phyloP scores from a whole-genome alignment of 345 rosid genomes.

The Erucastrum elatum region DNA sequence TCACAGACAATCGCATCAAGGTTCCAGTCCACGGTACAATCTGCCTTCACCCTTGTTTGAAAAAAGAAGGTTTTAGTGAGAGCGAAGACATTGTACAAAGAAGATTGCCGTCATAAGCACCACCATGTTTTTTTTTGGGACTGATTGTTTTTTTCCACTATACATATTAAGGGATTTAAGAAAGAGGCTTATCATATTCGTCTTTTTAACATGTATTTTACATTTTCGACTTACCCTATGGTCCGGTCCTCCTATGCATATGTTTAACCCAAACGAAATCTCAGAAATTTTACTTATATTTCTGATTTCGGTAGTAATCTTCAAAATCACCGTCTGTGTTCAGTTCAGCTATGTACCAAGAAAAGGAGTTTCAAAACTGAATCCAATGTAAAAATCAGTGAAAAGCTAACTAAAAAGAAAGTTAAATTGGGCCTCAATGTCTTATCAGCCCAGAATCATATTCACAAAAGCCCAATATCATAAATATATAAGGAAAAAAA shows the following conservation, averaged over 20 bases:
- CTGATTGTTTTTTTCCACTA: slow-evolving; percentile 30
- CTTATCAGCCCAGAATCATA: not conserved
- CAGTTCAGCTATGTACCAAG: not conserved
- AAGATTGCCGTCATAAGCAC: slow-evolving; percentile 13
- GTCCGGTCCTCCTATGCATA: slow-evolving; percentile 1
- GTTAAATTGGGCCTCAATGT: not conserved
- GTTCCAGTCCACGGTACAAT: slow-evolving; percentile 79
- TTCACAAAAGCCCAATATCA: not conserved
- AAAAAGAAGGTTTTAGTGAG: not conserved
- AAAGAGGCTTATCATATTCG: slow-evolving; percentile 7
- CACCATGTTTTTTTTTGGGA: slow-evolving; percentile 27
- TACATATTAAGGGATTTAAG: slow-evolving; percentile 21
- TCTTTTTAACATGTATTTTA: slow-evolving; percentile 21
- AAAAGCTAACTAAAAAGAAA: not conserved
- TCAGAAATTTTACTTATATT: not conserved
- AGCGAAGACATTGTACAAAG: slow-evolving; percentile 36
- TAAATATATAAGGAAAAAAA: too few relatives aligned
- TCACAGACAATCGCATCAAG: slow-evolving; percentile 77
- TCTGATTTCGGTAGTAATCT: not conserved
- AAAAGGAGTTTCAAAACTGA: too few relatives aligned
- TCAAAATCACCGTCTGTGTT: not conserved
- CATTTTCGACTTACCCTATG: slow-evolving; percentile 16
- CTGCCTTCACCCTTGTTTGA: slow-evolving; percentile 86
- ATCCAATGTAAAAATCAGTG: too few relatives aligned
- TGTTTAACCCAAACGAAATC: not conserved